Evolutionary conservation across 192 early-diverging fungal genomes (phyloP), one percentile per base, ranked within the genome.

Genomic region (Linnemannia zychae): DNA sequence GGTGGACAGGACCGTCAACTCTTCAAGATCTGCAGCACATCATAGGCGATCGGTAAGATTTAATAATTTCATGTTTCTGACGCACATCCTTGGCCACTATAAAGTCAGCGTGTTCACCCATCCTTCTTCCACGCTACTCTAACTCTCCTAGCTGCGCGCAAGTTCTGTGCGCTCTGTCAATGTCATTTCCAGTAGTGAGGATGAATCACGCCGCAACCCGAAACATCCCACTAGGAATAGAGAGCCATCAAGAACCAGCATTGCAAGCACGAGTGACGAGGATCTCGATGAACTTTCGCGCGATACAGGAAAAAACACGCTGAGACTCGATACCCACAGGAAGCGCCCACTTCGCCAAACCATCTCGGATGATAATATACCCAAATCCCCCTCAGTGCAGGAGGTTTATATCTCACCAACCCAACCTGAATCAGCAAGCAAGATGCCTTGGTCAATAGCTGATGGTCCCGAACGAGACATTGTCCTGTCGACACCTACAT

Each of bases 401-500:
- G 49, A 52, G 28, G 49, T 52, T 11, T 12, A 63, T 4, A 13
- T 0, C 24, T 15, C 15, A 28, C 31, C 28, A 15, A 1, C 57
- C 28, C 47, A 47, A 3, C 46, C 63, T 11, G 76, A 53, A 13
- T 53, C 76, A 7, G 17, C 60, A 13, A 31, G 36, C 17, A 84
- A 68, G 48, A 79, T 79, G 74, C 83, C 83, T 3, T 85, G 83
- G 77, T 85, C 83, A 2, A 79, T 79, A 16, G 60, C 63, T 1
- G 74, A 79, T 31, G 83, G 83, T 18, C 74, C 83, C 3, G 74
- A 85, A 22, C 53, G 65, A 3, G 77, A 85, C 48, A 85, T 85
- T 57, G 77, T 85, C 4, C 73, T 85, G 0, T 79, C 83, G 2
- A 85, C 83, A 24, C 83, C 83, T 2, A 78, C 77, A 65, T 68